Base-by-base conservation (phyloP, 1,284 basidiomycete genomes). In the Fomitopsis betulina region DNA sequence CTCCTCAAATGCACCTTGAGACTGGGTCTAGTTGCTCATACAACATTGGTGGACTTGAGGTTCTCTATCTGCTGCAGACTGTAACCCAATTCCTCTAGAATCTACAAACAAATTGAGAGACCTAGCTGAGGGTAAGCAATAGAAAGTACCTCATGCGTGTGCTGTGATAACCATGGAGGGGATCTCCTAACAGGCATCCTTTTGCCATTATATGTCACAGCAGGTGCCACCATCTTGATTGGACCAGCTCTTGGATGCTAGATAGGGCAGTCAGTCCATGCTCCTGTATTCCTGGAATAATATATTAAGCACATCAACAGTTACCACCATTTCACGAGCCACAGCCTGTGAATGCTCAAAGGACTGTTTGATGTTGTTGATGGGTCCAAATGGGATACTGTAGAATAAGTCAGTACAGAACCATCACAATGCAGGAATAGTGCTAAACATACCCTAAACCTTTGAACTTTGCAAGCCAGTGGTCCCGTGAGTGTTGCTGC, bases 331-430 rank as follows among this genome's bases (percentile, higher is more conserved):
- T 38, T 76, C 75, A 37, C 90, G 75, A 9, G 86, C 88, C 56
- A 86, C 67, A 2, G 85, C 91, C 75, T 98, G 96, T 2, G 94
- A 93, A 74, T 98, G 96, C 45, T 86, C 83, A 69, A 98, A 98
- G 1, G 96, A 96, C 69, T 95, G 87, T 53, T 80, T 71, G 62
- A 98, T 93, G 66, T 94, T 91, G 72, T 97, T 96, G 76, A 98
- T 96, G 15, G 93, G 94, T 17, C 92, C 93, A 72, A 93, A 93
- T 4, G 94, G 94, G 35, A 96, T 82, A 5, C 92, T 91, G 60
- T 8, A 50, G 4, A 15, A 23, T n/a, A 49, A 51, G 17, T 53
- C 53, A 54, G n/a, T 38, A 57, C 21, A 45, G 56, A 52, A 51
- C 27, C 12, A 53, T 39, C 53, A 32, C 27, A 39, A 35, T 43